Conservation (phyloP, 1,139 yeast species). For the Zygosaccharomyces sapae region DNA sequence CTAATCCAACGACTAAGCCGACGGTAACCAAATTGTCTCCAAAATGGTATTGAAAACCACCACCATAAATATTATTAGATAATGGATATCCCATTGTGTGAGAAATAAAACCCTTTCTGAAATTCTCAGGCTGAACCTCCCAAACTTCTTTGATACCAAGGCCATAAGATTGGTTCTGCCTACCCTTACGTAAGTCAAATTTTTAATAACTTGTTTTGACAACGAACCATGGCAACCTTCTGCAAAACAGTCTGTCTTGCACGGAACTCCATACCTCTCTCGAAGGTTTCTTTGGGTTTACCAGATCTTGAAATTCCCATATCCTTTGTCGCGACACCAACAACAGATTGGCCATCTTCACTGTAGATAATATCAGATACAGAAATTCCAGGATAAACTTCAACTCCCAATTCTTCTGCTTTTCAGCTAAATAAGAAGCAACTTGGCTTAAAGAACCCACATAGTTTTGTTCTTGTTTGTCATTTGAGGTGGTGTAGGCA, state of each 20-base stretch:
- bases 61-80: conserved; percentile 72
- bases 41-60: conserved; percentile 95
- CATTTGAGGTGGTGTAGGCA: conserved; percentile 95
- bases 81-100: conserved; percentile 93
- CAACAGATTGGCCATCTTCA: conserved; percentile 53
- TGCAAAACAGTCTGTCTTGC: conserved; percentile 82
- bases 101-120: conserved; percentile 74
- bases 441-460: conserved; percentile 80
- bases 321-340: conserved; percentile 92
- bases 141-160: conserved; percentile 93
- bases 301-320: conserved; percentile 78
- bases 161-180: conserved; percentile 86
- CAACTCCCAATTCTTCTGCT: conserved; percentile 93
- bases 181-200: conserved; percentile 60
- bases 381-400: conserved; percentile 84
- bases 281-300: conserved; percentile 71
- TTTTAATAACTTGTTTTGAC: conserved; percentile 70
- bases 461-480: conserved; percentile 74
- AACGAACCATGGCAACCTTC: conserved; percentile 98
- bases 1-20: conserved; percentile 88
- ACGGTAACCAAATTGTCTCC: conserved; percentile 88
- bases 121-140: conserved; percentile 84
- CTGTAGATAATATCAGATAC: conserved; percentile 75
- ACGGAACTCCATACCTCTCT: conserved; percentile 95
- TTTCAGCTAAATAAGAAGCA: conserved; percentile 76